A percentile compares a stretch with the other conserved stretches of the same genome.
Conservation (phyloP, 345 rosid species). For the Eucalyptus guilfoylei region DNA sequence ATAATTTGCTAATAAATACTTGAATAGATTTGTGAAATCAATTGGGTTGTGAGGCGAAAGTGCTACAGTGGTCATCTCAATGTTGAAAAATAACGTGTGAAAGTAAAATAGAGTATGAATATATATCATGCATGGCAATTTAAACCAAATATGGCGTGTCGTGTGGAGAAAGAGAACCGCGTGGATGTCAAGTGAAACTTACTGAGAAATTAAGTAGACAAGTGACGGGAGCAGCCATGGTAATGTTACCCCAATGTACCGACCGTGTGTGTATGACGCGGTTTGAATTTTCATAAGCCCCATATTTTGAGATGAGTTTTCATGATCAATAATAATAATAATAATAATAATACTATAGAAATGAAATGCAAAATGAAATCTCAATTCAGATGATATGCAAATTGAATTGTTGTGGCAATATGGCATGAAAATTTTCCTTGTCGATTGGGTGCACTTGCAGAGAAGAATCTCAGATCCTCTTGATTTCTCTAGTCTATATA, state of each 20-base stretch:
- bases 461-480: neutral
- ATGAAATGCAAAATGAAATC: neutral
- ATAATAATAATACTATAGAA: neutral
- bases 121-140: too few relatives aligned
- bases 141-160: too few relatives aligned
- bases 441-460: neutral
- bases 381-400: neutral
- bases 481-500: neutral
- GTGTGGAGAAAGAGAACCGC: too few relatives aligned
- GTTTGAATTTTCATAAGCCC: neutral
- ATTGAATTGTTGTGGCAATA: neutral
- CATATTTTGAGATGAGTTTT: neutral
- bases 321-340: neutral
- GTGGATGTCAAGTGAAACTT: too few relatives aligned
- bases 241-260: too few relatives aligned
- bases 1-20: too few relatives aligned
- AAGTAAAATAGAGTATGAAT: too few relatives aligned
- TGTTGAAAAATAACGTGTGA: neutral
- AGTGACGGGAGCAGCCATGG: too few relatives aligned
- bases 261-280: too few relatives aligned
- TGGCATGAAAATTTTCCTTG: neutral
- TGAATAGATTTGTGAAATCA: too few relatives aligned
- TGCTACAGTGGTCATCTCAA: neutral
- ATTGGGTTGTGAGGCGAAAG: neutral
- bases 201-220: too few relatives aligned